These are phyloP conservation scores for Leccinum ponderosum DNA, from an alignment of 1,284 basidiomycete species.

Conservation along the genomic window DNA sequence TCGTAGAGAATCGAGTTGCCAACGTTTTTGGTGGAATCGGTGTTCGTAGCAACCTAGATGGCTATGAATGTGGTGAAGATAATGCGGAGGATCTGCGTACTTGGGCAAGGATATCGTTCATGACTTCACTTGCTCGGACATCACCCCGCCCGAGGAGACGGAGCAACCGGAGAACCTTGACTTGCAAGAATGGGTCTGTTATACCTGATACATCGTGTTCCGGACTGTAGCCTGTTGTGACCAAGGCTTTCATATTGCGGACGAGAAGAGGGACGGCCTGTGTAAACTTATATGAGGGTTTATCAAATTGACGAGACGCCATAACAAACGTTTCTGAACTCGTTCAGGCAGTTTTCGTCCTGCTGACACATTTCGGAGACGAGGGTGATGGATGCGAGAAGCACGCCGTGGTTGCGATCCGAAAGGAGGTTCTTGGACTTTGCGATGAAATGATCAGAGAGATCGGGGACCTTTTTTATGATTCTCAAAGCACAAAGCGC, in stretches of 20 bases:
- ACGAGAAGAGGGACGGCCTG: conserved; percentile 94
- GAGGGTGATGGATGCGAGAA: conserved; percentile 92
- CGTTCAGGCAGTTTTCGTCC: conserved; percentile 73
- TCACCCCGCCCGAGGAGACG: conserved; percentile 88
- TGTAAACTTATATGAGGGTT: conserved; percentile 5
- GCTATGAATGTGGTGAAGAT: conserved; percentile 8
- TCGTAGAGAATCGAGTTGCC: conserved; percentile 99
- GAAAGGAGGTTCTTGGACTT: conserved; percentile 92
- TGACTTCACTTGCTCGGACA: conserved; percentile 86
- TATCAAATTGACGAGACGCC: background rate
- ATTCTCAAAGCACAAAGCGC: conserved; percentile 96
- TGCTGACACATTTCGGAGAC: conserved; percentile 93
- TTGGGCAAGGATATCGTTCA: conserved; percentile 99
- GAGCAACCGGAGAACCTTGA: conserved; percentile 94
- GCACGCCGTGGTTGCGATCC: conserved; percentile 96
- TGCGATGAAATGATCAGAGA: conserved; percentile 89
- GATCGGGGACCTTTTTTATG: conserved; percentile 95
- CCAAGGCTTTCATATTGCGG: conserved; percentile 92
- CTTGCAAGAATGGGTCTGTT: conserved; percentile 98
- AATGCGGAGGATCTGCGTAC: conserved; percentile 37
- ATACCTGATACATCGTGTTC: conserved; percentile 99
- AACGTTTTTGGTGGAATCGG: conserved; percentile 97
- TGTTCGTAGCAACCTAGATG: conserved; percentile 92
- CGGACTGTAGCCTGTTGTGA: conserved; percentile 96
- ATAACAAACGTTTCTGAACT: conserved; percentile 81